phyloP scores from a whole-genome alignment of 2,329 filamentous ascomycete species.

The Septoria petroselini region DNA sequence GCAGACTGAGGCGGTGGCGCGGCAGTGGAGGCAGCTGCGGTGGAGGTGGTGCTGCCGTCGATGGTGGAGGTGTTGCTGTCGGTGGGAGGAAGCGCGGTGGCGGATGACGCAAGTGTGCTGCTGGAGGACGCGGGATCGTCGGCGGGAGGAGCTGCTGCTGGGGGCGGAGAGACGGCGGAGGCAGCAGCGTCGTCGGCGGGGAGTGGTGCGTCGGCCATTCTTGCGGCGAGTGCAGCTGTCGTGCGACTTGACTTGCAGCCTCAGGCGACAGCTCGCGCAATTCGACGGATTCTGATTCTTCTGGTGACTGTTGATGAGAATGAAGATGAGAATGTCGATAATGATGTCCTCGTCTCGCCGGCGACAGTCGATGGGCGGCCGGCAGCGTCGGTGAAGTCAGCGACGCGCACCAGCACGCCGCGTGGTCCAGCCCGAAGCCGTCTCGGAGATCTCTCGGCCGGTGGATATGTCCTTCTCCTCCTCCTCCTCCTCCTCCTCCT shows the following conservation, averaged over 20 bases:
- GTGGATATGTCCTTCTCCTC: not conserved
- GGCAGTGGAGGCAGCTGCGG: conserved; percentile 10
- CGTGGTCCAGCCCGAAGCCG: conserved; percentile 21
- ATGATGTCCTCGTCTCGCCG: not conserved
- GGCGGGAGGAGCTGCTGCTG: not conserved
- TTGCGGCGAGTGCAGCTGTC: too few species aligned
- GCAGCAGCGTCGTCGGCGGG: conserved; percentile 15
- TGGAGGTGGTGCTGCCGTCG: conserved; percentile 5
- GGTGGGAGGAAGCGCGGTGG: conserved; percentile 4
- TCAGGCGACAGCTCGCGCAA: conserved; percentile 14
- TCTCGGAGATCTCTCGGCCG: conserved; percentile 10
- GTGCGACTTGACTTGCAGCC: conserved; percentile 14
- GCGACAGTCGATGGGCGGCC: conserved; percentile 5
- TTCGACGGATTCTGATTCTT: too few species aligned
- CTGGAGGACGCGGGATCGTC: conserved; percentile 18
- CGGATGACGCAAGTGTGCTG: conserved; percentile 16
- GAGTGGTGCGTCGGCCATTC: too few species aligned
- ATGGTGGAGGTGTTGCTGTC: conserved; percentile 2
- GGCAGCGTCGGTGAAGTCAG: conserved; percentile 19
- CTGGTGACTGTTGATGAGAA: too few species aligned
- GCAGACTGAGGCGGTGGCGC: conserved; percentile 18
- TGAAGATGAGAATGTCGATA: too few species aligned
- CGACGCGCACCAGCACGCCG: conserved; percentile 24
- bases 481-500: too few species aligned
- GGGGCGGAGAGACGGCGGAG: too few species aligned